phyloP scores from a whole-genome alignment of 257 asterid species.

The Knoxia roxburghii region DNA sequence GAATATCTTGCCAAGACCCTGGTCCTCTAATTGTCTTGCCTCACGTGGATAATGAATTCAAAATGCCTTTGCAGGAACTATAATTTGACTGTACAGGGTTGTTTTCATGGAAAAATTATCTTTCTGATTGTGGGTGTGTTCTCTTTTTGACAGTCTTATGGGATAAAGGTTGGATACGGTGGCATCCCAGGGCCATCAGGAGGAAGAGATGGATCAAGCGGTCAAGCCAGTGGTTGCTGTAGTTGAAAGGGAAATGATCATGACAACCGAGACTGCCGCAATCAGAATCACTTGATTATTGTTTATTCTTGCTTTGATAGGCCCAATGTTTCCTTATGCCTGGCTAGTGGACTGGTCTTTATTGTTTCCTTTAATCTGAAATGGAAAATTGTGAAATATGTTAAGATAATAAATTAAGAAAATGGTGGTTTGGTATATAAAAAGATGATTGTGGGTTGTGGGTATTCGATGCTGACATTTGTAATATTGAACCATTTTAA shows the following conservation, averaged over 20 bases:
- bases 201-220: constrained; percentile 59
- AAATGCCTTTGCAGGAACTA: neutral
- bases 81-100: neutral
- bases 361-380: neutral
- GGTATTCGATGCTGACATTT: neutral
- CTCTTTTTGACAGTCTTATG: constrained; percentile 61
- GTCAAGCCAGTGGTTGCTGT: constrained; percentile 94
- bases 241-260: constrained; percentile 29
- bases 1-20: too few relatives aligned
- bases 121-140: neutral
- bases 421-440: constrained; percentile 7
- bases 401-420: constrained; percentile 5
- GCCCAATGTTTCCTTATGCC: neutral
- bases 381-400: constrained; percentile 16
- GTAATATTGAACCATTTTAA: neutral
- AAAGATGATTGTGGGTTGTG: neutral
- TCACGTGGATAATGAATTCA: neutral
- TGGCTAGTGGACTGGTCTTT: neutral
- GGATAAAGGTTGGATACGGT: constrained; percentile 87
- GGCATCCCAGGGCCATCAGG: constrained; percentile 76
- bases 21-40: neutral
- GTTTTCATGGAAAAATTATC: neutral
- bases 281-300: neutral
- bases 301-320: constrained; percentile 17
- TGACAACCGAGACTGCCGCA: too few relatives aligned